These are phyloP conservation scores for Gossypium schwendimanii DNA, from an alignment of 441 rosid genomes.

Conservation along the genomic window DNA sequence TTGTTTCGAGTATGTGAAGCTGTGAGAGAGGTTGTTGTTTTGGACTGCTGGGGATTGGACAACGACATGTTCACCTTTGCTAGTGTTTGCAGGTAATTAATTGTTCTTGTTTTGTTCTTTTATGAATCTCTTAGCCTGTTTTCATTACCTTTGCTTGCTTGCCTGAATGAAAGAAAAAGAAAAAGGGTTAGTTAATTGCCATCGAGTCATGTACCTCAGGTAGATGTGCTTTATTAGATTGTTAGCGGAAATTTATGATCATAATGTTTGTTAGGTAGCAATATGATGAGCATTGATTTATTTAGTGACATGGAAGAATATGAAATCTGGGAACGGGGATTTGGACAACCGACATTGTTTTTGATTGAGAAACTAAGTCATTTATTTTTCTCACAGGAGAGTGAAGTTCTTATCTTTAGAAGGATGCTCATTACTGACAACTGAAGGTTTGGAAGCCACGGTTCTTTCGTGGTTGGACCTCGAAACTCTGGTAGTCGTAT, in stretches of 20 bases:
- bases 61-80: slow-evolving; percentile 49
- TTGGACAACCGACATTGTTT: background rate
- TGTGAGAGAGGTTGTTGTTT: slow-evolving; percentile 39
- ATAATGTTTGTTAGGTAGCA: background rate
- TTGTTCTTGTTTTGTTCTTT: background rate
- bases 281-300: background rate
- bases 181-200: background rate
- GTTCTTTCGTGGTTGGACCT: slow-evolving; percentile 59
- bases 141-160: slow-evolving; percentile 5
- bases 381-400: slow-evolving; percentile 33
- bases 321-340: background rate
- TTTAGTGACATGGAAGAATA: background rate
- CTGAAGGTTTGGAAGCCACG: slow-evolving; percentile 52
- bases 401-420: slow-evolving; percentile 44
- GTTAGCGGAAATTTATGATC: background rate
- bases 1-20: slow-evolving; percentile 54
- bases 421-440: slow-evolving; percentile 57
- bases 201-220: background rate
- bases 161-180: background rate
- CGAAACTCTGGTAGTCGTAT: slow-evolving; percentile 44
- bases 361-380: background rate
- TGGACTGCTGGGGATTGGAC: slow-evolving; percentile 65
- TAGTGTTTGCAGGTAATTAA: slow-evolving; percentile 46
- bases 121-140: background rate
- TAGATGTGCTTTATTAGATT: background rate